These are phyloP conservation scores for Parachlorella kessleri DNA, from an alignment of 139 green algal species.

Conservation along the genomic window DNA sequence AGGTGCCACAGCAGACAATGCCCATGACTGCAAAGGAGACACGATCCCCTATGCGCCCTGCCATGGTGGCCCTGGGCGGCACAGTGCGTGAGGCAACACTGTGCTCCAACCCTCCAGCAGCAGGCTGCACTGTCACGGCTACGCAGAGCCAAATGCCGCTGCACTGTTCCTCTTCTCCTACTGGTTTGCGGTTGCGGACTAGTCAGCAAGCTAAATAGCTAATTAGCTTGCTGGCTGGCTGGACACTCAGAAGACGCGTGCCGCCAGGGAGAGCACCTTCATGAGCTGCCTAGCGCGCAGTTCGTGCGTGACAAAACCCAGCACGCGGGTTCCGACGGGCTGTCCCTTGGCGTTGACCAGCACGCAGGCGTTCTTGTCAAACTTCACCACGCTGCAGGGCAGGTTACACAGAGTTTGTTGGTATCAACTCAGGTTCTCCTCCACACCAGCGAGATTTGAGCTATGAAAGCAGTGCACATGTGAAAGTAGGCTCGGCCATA, in stretches of 20 bases:
- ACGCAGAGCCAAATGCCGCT: not conserved
- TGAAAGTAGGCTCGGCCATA: no score
- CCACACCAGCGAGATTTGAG: no score
- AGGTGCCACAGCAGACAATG: constrained; percentile 28
- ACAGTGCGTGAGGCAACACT: no score
- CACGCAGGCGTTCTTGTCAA: constrained; percentile 64
- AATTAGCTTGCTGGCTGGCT: not conserved
- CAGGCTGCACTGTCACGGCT: no score
- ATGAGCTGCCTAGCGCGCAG: constrained; percentile 55
- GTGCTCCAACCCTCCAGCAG: no score
- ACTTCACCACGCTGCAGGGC: constrained; percentile 46
- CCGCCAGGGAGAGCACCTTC: constrained; percentile 63
- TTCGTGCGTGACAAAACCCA: constrained; percentile 69
- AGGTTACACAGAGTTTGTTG: no score
- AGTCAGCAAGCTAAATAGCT: not conserved
- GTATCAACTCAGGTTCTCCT: no score
- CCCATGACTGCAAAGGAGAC: constrained; percentile 27
- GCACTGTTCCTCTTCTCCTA: constrained; percentile 1
- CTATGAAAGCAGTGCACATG: no score
- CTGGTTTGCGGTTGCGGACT: not conserved
- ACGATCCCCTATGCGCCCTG: constrained; percentile 26
- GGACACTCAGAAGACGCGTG: constrained; percentile 53
- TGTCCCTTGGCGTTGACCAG: constrained; percentile 58
- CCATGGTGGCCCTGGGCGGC: no score
- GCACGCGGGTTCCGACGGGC: constrained; percentile 61